A percentile compares a stretch with the other conserved stretches of the same genome.
phyloP scores from a whole-genome alignment of 345 rosid species.

The Conringia planisiliqua region DNA sequence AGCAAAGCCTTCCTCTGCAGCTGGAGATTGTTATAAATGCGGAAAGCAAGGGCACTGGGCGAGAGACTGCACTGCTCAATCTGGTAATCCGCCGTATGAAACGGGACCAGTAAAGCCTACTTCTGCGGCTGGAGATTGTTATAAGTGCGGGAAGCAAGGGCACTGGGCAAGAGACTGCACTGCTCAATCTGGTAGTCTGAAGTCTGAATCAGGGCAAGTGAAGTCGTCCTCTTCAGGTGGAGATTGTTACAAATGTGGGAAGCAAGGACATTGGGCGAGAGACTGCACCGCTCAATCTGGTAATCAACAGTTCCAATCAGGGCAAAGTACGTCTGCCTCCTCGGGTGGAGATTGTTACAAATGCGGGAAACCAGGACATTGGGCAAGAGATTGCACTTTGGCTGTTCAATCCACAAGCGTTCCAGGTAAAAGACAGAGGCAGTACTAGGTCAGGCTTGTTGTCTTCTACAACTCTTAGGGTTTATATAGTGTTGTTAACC shows the following conservation, averaged over 20 bases:
- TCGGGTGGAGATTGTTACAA: slow-evolving; percentile 37
- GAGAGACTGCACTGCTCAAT: slow-evolving; percentile 39
- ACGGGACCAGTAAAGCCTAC: slow-evolving; percentile 13
- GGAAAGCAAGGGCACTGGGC: slow-evolving; percentile 52
- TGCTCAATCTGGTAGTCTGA: slow-evolving; percentile 17
- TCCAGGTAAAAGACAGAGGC: slow-evolving; percentile 29
- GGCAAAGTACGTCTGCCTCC: slow-evolving; percentile 17
- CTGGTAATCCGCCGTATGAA: neutral
- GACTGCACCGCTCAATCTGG: slow-evolving; percentile 39
- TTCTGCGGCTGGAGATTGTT: slow-evolving; percentile 27
- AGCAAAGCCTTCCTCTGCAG: slow-evolving; percentile 8
- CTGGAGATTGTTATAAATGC: slow-evolving; percentile 16
- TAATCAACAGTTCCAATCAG: slow-evolving; percentile 22
- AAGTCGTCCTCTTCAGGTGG: slow-evolving; percentile 25
- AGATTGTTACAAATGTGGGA: slow-evolving; percentile 45
- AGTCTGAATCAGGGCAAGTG: slow-evolving; percentile 10
- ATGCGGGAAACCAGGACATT: slow-evolving; percentile 55
- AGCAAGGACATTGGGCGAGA: slow-evolving; percentile 52
- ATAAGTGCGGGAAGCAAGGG: slow-evolving; percentile 47
- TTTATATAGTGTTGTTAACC: neutral
- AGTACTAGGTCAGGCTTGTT: slow-evolving; percentile 25
- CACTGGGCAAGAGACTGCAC: slow-evolving; percentile 55
- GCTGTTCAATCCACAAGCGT: slow-evolving; percentile 14
- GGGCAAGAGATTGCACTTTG: slow-evolving; percentile 57
- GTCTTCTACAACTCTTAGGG: neutral